Evolutionary conservation across 495 filamentous ascomycete genomes (phyloP), one percentile per base, ranked within the genome.

Genomic region (Xylaria cubensis): DNA sequence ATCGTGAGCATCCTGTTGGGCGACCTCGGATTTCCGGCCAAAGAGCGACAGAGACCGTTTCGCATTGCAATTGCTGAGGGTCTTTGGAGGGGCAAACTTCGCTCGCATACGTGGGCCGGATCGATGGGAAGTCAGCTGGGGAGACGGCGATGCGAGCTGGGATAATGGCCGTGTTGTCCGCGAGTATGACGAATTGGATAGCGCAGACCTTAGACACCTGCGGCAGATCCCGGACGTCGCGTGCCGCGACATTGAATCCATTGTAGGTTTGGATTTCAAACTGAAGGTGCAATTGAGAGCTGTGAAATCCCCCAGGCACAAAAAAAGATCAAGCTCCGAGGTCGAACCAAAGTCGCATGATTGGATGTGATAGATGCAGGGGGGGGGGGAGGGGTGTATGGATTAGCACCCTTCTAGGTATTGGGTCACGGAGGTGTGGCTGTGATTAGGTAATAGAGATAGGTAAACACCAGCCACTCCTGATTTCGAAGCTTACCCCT

Each of bases 211-310:
- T 21, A 75, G 21, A 48, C 77, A 79, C 41, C 66, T 69, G 26
- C 76, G 73, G 72, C 77, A 79, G 65, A 76, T 73, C 66, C 72
- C 69, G n/a, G 76, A 79, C 34, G 71, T 73, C 21, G 70, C 74
- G 9, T 46, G 70, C 53, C 70, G 65, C 44, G 70, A 72, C 17
- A 72, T 15, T 59, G 70, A 46, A 51, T 79, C 77, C 77, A 79
- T 79, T 24, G 12, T 75, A 46, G 39, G 36, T 17, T 42, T 41
- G 7, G 32, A 26, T 62, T 21, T 24, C 41, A 15, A 36, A 39
- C 4, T 29, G 42, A 26, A 64, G 34, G 46, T 65, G 48, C 32
- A 46, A 46, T 32, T 34, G 39, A 34, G 41, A 61, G 26, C 55
- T 50, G 56, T 19, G 17, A 44, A 21, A n/a, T 69, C 53, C 42